These are phyloP conservation scores for Eucalyptus erythrocorys DNA, from an alignment of 345 rosid species.

Conservation along the genomic window DNA sequence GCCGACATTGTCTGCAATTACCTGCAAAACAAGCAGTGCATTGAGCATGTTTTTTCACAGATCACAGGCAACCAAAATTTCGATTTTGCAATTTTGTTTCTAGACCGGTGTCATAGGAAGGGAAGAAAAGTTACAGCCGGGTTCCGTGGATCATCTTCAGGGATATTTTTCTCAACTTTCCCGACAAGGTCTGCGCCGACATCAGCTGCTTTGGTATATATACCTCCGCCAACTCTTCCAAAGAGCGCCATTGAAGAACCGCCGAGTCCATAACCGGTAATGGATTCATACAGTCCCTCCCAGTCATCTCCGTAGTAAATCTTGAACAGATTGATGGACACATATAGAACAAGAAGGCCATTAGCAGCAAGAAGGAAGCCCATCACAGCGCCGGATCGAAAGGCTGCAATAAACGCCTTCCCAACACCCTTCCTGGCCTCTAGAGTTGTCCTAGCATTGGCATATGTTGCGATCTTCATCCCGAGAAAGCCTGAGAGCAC, in stretches of 20 bases:
- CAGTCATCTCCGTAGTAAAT: conserved; percentile 59
- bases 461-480: conserved; percentile 63
- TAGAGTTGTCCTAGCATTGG: conserved; percentile 62
- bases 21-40: conserved; percentile 9
- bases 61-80: background rate
- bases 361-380: conserved; percentile 66
- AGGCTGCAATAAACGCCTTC: conserved; percentile 53
- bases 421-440: conserved; percentile 62
- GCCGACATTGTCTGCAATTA: conserved; percentile 66
- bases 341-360: conserved; percentile 48
- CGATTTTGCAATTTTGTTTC: background rate
- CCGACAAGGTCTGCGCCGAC: conserved; percentile 68
- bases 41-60: background rate
- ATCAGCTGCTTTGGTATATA: conserved; percentile 55
- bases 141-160: conserved; percentile 60
- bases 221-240: conserved; percentile 66
- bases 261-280: conserved; percentile 58
- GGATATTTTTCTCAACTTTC: conserved; percentile 52
- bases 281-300: conserved; percentile 65
- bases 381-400: conserved; percentile 60
- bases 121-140: conserved; percentile 28
- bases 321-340: conserved; percentile 43
- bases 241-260: conserved; percentile 70
- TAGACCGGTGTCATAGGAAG: background rate
- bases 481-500: conserved; percentile 58